A percentile compares a stretch with the other conserved stretches of the same genome.
Evolutionary conservation across 495 filamentous ascomycete species (phyloP).

Genomic region (Penicillium ucsense): DNA sequence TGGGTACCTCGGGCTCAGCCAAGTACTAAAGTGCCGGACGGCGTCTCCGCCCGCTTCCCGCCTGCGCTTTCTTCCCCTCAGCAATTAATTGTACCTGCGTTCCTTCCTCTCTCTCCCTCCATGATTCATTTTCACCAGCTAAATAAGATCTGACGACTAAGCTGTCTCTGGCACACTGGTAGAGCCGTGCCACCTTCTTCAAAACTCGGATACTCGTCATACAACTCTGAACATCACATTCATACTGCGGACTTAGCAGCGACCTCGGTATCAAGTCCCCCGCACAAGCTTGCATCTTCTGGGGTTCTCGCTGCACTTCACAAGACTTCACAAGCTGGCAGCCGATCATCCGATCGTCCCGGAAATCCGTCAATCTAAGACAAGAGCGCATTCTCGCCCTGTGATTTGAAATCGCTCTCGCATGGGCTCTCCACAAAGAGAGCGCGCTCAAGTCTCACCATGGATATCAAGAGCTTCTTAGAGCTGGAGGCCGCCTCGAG

Average conservation of each 20-base stretch:
- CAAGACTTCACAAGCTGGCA: conserved; percentile 5
- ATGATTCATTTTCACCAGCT: no score
- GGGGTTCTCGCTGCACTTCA: no score
- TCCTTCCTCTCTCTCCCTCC: conserved; percentile 1
- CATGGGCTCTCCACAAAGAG: no score
- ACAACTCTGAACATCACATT: no score
- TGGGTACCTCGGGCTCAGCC: no score
- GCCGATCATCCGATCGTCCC: conserved; percentile 2
- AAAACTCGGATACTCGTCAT: no score
- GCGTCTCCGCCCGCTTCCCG: conserved; percentile 10
- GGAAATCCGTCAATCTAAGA: neutral
- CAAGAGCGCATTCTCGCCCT: no score
- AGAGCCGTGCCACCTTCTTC: no score
- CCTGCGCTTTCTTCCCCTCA: conserved; percentile 11
- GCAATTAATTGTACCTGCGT: conserved; percentile 5
- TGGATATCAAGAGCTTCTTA: conserved; percentile 28
- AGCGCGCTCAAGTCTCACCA: conserved; percentile 2
- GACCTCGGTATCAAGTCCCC: conserved; percentile 16
- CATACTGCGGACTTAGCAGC: conserved; percentile 2
- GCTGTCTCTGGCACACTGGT: no score
- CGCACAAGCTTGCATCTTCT: neutral
- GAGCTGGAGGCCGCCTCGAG: conserved; percentile 24
- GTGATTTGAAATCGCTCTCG: no score
- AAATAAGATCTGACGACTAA: no score
- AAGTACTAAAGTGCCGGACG: no score